These are phyloP conservation scores for Viola pubescens DNA, from an alignment of 441 rosid species.

Conservation along the genomic window DNA sequence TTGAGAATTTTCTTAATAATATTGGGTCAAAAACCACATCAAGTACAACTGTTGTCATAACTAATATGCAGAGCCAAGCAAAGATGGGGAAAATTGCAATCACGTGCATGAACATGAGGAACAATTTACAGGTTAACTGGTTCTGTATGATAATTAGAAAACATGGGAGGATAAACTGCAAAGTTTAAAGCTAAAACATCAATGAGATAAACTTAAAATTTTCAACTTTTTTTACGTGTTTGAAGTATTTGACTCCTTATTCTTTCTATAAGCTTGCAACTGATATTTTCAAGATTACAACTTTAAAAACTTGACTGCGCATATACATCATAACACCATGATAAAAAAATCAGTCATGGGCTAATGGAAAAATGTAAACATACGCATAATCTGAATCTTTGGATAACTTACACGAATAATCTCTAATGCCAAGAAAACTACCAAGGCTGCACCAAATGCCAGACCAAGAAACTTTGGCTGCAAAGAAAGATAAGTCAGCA, in stretches of 20 bases:
- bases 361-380: constrained; percentile 6
- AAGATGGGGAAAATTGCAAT: neutral
- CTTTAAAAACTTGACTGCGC: no score
- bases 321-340: no score
- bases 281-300: no score
- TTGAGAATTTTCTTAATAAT: no score
- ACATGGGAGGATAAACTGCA: neutral
- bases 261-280: neutral
- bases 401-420: constrained; percentile 70
- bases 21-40: neutral
- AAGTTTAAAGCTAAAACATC: neutral
- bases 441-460: constrained; percentile 94
- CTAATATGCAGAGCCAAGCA: neutral
- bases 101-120: neutral
- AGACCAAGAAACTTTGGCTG: constrained; percentile 95
- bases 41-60: neutral
- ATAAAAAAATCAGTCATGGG: no score
- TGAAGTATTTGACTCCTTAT: neutral
- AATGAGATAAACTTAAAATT: neutral
- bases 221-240: neutral
- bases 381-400: constrained; percentile 1
- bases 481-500: constrained; percentile 20
- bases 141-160: neutral
- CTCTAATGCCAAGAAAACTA: constrained; percentile 69
- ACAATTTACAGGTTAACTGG: neutral